These are phyloP conservation scores for Nemophila menziesii DNA, from an alignment of 257 asterid species.

Conservation along the genomic window DNA sequence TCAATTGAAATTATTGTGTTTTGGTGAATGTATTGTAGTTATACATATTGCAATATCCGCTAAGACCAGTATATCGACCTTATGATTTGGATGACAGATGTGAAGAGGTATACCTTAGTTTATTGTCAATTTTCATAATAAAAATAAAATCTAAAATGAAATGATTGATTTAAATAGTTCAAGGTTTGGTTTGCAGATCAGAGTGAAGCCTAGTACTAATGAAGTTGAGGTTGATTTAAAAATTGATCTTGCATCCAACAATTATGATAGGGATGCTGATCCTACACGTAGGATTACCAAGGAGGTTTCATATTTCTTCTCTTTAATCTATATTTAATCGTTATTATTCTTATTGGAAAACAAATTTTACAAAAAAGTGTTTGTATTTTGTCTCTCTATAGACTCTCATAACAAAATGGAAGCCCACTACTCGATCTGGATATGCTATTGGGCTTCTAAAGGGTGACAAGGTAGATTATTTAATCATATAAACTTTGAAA, in stretches of 20 bases:
- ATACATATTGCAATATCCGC: constrained; percentile 62
- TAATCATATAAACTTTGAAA: constrained; percentile 8
- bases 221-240: constrained; percentile 74
- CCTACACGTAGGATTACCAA: constrained; percentile 27
- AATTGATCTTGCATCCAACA: constrained; percentile 47
- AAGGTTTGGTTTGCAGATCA: constrained; percentile 36
- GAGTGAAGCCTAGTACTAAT: constrained; percentile 46
- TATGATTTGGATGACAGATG: constrained; percentile 66
- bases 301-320: too few relatives aligned
- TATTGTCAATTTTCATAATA: not conserved
- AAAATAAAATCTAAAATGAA: not conserved
- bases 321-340: too few relatives aligned
- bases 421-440: constrained; percentile 37
- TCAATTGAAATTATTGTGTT: not conserved
- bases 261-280: constrained; percentile 46
- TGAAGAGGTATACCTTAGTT: constrained; percentile 35
- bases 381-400: constrained; percentile 22
- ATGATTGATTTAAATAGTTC: constrained; percentile 3
- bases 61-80: constrained; percentile 81
- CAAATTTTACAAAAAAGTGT: constrained; percentile 2
- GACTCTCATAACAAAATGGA: constrained; percentile 54
- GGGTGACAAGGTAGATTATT: constrained; percentile 54
- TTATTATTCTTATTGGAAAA: too few relatives aligned
- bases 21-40: constrained; percentile 21
- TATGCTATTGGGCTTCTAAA: constrained; percentile 56